Evolutionary conservation across 768 basidiomycete species (phyloP).

Genomic region (Amanita thiersii): DNA sequence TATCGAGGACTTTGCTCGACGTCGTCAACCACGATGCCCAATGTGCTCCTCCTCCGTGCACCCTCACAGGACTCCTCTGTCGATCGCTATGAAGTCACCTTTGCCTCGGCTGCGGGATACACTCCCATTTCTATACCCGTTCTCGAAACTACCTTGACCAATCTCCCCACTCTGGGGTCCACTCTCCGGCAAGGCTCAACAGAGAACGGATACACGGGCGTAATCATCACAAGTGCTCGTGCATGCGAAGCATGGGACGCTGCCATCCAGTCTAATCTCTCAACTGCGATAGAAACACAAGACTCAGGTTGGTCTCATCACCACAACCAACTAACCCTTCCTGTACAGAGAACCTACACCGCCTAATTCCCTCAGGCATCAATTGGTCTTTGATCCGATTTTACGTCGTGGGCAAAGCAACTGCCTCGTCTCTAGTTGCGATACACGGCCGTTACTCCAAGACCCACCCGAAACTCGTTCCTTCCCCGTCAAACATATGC

Average conservation of each 20-base stretch:
- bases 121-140: conserved; percentile 55
- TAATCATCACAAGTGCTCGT: conserved; percentile 74
- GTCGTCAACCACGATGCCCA: no score
- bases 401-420: conserved; percentile 71
- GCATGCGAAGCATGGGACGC: conserved; percentile 65
- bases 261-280: conserved; percentile 25
- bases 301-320: conserved; percentile 3
- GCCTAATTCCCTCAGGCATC: no score
- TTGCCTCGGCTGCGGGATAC: conserved; percentile 37
- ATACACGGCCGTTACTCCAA: conserved; percentile 17
- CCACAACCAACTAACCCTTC: background rate
- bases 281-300: conserved; percentile 2
- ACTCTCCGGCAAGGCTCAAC: conserved; percentile 33
- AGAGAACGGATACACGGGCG: conserved; percentile 28
- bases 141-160: conserved; percentile 55
- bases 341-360: no score
- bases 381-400: conserved; percentile 64
- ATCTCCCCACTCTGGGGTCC: conserved; percentile 34
- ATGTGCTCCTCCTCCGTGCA: conserved; percentile 36
- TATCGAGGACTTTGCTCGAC: no score
- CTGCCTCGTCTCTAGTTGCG: conserved; percentile 37
- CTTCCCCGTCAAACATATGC: conserved; percentile 23
- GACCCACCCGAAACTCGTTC: conserved; percentile 15
- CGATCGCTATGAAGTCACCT: conserved; percentile 55
- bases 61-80: conserved; percentile 22